Evolutionary conservation across 768 basidiomycete species (phyloP), one percentile per base, ranked within the genome.

Genomic region (Suillus subaureus): DNA sequence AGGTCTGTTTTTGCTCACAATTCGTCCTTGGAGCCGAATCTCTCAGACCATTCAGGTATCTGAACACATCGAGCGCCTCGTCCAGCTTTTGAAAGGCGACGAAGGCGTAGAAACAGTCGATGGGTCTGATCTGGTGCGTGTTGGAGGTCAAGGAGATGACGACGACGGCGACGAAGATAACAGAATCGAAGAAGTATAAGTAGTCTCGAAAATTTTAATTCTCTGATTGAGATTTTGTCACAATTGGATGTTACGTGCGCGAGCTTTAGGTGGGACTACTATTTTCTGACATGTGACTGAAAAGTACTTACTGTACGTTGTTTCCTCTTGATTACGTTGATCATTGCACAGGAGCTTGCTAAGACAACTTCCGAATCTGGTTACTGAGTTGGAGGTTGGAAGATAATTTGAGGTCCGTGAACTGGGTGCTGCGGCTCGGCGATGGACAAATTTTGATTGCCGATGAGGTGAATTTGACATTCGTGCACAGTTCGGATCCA

Each of bases 21-120:
- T 31, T 21, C 18, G 21, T 43, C 55, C 6, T 23, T 18, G 35
- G 37, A n/a, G 2, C 4, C n/a, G 18, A 58, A 33, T 16, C 23
- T 52, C 65, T 13, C 28, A 57, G 2, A 39, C 43, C 0, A 40
- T 64, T 37, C 70, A 97, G 94, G 87, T 97, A 56, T 87, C 89
- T 3, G 94, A 94, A 74, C 89, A 91, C 52, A 91, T 97, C 47
- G 94, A 95, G 72, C 87, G 94, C 18, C 80, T 99, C 9, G 97
- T 98, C 4, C 89, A 85, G 67, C 78, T 98, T n/a, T 74, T 99
- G 43, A 88, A 96, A 70, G 85, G 93, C 1, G 86, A 89, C 0
- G 94, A 96, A 73, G 87, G 84, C 4, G 77, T 81, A 5, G 81
- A 85, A 11, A 82, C 82, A 11, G 71, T 70, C n/a, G 81, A 83